phyloP scores from a whole-genome alignment of 1,139 yeast species.

The Barnettozyma hawaiiensis region DNA sequence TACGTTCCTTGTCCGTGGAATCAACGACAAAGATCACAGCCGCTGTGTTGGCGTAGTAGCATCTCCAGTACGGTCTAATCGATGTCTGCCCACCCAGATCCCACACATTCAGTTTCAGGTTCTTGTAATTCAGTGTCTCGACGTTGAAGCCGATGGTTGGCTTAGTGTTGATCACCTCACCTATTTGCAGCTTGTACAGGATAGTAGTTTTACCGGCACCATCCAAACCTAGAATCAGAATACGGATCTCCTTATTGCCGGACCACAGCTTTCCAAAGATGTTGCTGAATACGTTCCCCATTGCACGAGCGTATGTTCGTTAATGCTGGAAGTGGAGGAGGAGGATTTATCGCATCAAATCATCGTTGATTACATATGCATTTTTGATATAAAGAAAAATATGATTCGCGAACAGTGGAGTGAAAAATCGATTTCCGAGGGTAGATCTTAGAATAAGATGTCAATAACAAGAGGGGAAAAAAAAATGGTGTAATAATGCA shows the following conservation, averaged over 20 bases:
- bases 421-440: background rate
- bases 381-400: no score
- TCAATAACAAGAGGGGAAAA: no score
- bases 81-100: constrained; percentile 98
- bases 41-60: constrained; percentile 93
- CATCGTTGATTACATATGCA: no score
- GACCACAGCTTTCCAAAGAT: constrained; percentile 89
- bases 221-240: constrained; percentile 86
- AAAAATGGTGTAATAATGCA: no score
- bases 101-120: constrained; percentile 82
- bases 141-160: constrained; percentile 98
- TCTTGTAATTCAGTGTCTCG: constrained; percentile 85
- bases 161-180: constrained; percentile 90
- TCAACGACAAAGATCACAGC: constrained; percentile 96
- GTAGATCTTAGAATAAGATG: no score
- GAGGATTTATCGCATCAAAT: no score
- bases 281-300: constrained; percentile 86
- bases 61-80: constrained; percentile 96
- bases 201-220: constrained; percentile 99
- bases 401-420: no score
- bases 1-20: constrained; percentile 91
- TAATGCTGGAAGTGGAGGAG: no score
- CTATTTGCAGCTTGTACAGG: constrained; percentile 83
- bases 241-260: constrained; percentile 81
- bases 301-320: constrained; percentile 23